phyloP scores from a whole-genome alignment of 805 yeast genomes.

The Candida piceae region DNA sequence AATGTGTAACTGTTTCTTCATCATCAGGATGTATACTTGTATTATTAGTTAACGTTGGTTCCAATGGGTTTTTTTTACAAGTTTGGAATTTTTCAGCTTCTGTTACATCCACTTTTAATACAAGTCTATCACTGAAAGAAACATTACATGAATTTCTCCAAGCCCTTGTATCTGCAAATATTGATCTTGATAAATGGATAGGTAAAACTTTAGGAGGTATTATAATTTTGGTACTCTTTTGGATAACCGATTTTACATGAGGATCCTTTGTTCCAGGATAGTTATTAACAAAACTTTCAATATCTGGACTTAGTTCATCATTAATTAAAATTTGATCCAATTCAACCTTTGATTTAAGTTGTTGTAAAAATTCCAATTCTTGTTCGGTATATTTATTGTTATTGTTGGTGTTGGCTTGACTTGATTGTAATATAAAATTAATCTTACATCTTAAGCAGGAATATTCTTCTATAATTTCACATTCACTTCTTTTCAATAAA shows the following conservation, averaged over 20 bases:
- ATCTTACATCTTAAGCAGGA: constrained; percentile 72
- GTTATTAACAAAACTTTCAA: constrained; percentile 42
- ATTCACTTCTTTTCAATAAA: constrained; percentile 51
- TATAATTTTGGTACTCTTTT: constrained; percentile 56
- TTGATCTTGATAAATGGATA: constrained; percentile 83
- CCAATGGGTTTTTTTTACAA: too few relatives aligned
- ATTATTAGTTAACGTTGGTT: too few relatives aligned
- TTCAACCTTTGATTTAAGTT: constrained; percentile 32
- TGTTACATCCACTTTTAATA: constrained; percentile 41
- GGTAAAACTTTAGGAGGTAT: constrained; percentile 68
- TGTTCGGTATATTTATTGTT: constrained; percentile 17
- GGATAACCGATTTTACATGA: constrained; percentile 55
- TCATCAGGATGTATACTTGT: constrained; percentile 31
- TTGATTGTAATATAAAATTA: constrained; percentile 35
- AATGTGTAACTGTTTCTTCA: constrained; percentile 14
- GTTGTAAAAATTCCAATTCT: constrained; percentile 30
- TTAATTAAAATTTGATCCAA: constrained; percentile 46
- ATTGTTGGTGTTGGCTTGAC: constrained; percentile 27
- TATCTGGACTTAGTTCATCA: constrained; percentile 53
- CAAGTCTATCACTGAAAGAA: constrained; percentile 49
- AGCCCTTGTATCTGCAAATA: constrained; percentile 60
- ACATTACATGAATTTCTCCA: constrained; percentile 75
- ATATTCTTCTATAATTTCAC: constrained; percentile 72
- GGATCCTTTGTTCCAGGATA: constrained; percentile 29
- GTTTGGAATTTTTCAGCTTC: constrained; percentile 21